Conservation (phyloP, 1,284 basidiomycete species). For the Exobasidium cylindrosporum region DNA sequence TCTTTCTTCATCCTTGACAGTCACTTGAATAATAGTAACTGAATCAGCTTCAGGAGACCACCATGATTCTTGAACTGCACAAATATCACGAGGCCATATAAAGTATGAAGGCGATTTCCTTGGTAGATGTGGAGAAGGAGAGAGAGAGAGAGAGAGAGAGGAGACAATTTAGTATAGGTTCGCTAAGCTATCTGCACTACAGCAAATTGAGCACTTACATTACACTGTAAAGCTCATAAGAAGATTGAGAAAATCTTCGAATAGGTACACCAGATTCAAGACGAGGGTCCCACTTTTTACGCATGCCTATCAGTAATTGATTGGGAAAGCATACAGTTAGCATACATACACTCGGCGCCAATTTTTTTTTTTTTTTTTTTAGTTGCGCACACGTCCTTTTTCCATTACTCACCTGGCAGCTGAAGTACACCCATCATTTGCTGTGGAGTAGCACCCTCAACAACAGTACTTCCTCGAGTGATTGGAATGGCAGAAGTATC, state of each 20-base stretch:
- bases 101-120: constrained; percentile 45
- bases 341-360: background rate
- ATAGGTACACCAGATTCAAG: constrained; percentile 29
- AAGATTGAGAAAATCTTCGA: constrained; percentile 17
- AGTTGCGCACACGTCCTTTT: background rate
- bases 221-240: constrained; percentile 39
- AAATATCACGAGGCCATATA: constrained; percentile 49
- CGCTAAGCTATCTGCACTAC: background rate
- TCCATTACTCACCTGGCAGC: constrained; percentile 23
- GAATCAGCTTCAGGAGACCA: constrained; percentile 22
- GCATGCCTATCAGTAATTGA: constrained; percentile 22
- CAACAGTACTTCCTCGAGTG: constrained; percentile 36
- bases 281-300: constrained; percentile 48
- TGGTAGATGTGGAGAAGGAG: too few species aligned
- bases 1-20: constrained; percentile 36
- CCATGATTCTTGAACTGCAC: constrained; percentile 41
- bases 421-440: constrained; percentile 42
- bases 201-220: constrained; percentile 12
- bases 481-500: constrained; percentile 39
- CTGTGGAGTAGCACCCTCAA: constrained; percentile 44
- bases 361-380: background rate
- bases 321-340: background rate
- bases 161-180: background rate
- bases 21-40: constrained; percentile 37
- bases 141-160: too few species aligned